A percentile compares a stretch with the other conserved stretches of the same genome.
Evolutionary conservation across 2,329 filamentous ascomycete species (phyloP).

Genomic region (Pseudodiploospora longispora): DNA sequence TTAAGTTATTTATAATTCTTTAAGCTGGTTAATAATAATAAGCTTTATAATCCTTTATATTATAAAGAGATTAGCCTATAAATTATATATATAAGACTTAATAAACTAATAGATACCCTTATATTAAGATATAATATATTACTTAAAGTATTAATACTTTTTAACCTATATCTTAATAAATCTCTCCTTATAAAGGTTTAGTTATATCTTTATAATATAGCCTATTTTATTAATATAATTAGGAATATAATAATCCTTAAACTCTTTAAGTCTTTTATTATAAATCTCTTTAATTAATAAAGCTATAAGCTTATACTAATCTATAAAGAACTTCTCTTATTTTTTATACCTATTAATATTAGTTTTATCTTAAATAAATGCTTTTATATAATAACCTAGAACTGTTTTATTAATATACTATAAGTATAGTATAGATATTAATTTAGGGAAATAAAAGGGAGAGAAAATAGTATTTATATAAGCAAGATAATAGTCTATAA

Average conservation of each 20-base stretch:
- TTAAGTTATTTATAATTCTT: conserved; percentile 9
- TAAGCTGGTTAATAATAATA: conserved; percentile 11
- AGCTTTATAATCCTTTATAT: conserved; percentile 12
- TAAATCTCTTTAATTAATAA: conserved; percentile 9
- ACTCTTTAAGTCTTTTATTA: conserved; percentile 9
- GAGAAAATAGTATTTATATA: conserved; percentile 10
- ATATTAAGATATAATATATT: too few relatives aligned
- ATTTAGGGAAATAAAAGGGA: conserved; percentile 9
- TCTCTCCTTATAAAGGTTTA: conserved; percentile 15
- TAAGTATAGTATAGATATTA: conserved; percentile 9
- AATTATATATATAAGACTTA: conserved; percentile 11
- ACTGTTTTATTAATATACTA: conserved; percentile 15
- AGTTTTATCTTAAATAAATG: background rate
- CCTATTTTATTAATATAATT: conserved; percentile 10
- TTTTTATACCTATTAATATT: background rate
- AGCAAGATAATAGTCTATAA: conserved; percentile 13
- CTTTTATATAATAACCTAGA: conserved; percentile 5
- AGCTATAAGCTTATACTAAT: conserved; percentile 13
- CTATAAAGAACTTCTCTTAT: conserved; percentile 12
- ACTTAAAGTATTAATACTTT: conserved; percentile 11
- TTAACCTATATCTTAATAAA: conserved; percentile 15
- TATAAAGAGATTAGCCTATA: conserved; percentile 11
- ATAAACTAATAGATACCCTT: too few relatives aligned
- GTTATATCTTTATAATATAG: conserved; percentile 13
- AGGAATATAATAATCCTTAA: conserved; percentile 10